Conservation (phyloP, 345 rosid genomes). For the Syzygium grande region DNA sequence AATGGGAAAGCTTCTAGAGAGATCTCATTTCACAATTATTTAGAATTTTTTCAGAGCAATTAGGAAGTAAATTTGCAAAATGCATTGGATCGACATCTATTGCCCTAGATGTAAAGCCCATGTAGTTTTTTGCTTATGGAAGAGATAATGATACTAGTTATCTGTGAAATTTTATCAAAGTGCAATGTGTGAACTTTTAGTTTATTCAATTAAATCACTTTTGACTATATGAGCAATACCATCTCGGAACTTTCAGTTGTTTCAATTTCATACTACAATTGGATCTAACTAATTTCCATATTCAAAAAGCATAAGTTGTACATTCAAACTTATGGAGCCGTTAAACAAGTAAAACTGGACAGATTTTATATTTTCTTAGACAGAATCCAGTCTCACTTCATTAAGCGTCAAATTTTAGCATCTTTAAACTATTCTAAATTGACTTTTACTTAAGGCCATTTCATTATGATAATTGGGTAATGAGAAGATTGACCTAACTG, state of each 20-base stretch:
- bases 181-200: neutral
- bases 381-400: neutral
- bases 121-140: neutral
- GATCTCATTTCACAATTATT: neutral
- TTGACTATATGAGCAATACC: neutral
- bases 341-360: neutral
- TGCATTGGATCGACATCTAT: neutral
- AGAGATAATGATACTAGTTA: neutral
- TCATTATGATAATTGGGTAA: neutral
- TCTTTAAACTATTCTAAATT: no score
- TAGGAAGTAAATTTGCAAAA: neutral
- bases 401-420: no score
- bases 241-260: neutral
- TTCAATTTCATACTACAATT: neutral
- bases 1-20: neutral
- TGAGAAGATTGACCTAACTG: neutral
- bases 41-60: neutral
- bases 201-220: neutral
- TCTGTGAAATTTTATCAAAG: neutral
- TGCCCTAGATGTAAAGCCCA: neutral
- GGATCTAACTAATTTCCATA: neutral
- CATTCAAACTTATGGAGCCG: no score
- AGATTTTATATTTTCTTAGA: neutral
- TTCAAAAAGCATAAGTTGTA: neutral
- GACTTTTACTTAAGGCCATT: no score